A percentile compares a stretch with the other conserved stretches of the same genome.
phyloP scores from a whole-genome alignment of 495 filamentous ascomycete genomes.

The Filosporella fistucella region DNA sequence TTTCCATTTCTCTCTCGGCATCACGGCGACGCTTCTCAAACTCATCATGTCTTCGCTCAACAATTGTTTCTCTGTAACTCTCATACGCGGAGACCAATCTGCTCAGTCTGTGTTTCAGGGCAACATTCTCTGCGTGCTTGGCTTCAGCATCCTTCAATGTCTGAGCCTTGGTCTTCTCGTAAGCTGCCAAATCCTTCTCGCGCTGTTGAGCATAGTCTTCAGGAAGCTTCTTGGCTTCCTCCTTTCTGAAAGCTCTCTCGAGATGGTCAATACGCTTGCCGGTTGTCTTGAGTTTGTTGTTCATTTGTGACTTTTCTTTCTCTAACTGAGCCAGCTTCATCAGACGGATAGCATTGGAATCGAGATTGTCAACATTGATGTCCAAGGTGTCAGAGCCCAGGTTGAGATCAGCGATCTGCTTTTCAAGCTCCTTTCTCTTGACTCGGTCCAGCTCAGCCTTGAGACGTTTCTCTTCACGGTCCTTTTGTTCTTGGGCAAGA shows the following conservation, averaged over 20 bases:
- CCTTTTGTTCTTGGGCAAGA: constrained; percentile 82
- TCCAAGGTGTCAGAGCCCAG: constrained; percentile 74
- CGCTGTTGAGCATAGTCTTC: constrained; percentile 84
- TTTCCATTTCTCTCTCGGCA: constrained; percentile 85
- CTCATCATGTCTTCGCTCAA: constrained; percentile 84
- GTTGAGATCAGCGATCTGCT: constrained; percentile 92
- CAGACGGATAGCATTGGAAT: constrained; percentile 81
- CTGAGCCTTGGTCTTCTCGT: constrained; percentile 72
- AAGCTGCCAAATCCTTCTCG: constrained; percentile 71
- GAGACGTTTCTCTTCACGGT: constrained; percentile 83
- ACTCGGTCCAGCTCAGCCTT: constrained; percentile 88
- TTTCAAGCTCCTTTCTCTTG: constrained; percentile 88
- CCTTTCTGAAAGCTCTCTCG: constrained; percentile 92
- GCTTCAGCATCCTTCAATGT: constrained; percentile 72
- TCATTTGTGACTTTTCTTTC: constrained; percentile 93
- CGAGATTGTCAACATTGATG: constrained; percentile 77
- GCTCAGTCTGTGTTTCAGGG: constrained; percentile 84
- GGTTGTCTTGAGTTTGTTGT: constrained; percentile 83
- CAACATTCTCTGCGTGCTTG: constrained; percentile 87
- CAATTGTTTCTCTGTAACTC: constrained; percentile 71
- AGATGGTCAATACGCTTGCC: constrained; percentile 96
- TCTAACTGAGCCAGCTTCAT: constrained; percentile 95
- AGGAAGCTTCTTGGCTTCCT: constrained; percentile 87
- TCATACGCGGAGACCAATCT: constrained; percentile 79
- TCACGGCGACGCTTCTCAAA: constrained; percentile 89